phyloP scores from a whole-genome alignment of 371 early-diverging fungal genomes.

The Coemansia linderi region DNA sequence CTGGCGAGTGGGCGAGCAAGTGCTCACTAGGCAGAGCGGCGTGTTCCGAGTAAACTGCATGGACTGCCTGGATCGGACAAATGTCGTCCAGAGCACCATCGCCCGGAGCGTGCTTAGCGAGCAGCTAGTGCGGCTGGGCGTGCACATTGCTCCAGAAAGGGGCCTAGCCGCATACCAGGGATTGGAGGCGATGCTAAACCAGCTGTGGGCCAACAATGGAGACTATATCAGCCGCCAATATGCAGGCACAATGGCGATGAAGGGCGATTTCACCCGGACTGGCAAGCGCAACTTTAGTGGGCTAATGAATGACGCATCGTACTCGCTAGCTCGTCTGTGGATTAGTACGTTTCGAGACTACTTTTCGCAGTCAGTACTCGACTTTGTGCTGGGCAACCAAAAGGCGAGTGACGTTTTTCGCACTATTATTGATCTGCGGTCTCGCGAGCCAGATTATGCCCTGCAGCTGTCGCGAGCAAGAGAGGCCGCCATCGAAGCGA shows the following conservation, averaged over 20 bases:
- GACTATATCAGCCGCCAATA: slow-evolving; percentile 93
- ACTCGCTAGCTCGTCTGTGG: slow-evolving; percentile 50
- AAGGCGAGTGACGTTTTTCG: slow-evolving; percentile 37
- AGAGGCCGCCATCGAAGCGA: slow-evolving; percentile 36
- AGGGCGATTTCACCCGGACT: slow-evolving; percentile 66
- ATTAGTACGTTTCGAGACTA: slow-evolving; percentile 53
- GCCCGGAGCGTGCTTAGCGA: slow-evolving; percentile 55
- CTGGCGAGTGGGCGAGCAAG: slow-evolving; percentile 60
- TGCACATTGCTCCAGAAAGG: slow-evolving; percentile 34
- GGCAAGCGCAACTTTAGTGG: slow-evolving; percentile 49
- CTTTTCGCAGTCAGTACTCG: slow-evolving; percentile 50
- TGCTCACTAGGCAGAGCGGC: slow-evolving; percentile 68
- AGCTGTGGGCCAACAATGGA: slow-evolving; percentile 69
- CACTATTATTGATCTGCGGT: slow-evolving; percentile 43
- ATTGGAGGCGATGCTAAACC: slow-evolving; percentile 36
- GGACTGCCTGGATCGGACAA: slow-evolving; percentile 95
- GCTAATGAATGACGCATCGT: slow-evolving; percentile 47
- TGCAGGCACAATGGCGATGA: slow-evolving; percentile 97
- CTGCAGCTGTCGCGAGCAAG: slow-evolving; percentile 23
- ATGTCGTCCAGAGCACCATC: slow-evolving; percentile 65
- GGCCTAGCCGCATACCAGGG: slow-evolving; percentile 49
- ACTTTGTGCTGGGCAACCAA: slow-evolving; percentile 41
- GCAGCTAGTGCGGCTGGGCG: slow-evolving; percentile 47
- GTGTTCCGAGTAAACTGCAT: slow-evolving; percentile 94
- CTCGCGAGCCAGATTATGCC: slow-evolving; percentile 43